phyloP scores from a whole-genome alignment of 768 basidiomycete genomes.

The Macrolepiota dolichaula region DNA sequence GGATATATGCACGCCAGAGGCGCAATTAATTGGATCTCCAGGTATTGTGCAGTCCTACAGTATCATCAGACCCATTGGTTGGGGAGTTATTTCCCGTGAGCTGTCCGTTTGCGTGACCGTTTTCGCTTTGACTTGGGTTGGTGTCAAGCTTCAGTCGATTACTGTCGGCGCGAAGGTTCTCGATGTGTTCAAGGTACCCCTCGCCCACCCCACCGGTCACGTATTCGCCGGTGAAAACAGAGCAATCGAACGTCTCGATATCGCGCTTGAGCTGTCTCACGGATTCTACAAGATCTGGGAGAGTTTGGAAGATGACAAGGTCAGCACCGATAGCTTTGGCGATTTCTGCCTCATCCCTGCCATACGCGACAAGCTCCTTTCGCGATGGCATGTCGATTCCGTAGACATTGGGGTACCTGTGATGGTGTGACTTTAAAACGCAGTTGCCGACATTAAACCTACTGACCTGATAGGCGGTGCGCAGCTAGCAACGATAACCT shows the following conservation, averaged over 20 bases:
- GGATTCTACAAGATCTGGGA: slow-evolving; percentile 81
- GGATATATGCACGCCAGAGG: neutral
- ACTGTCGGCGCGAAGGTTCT: slow-evolving; percentile 79
- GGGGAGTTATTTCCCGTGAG: slow-evolving; percentile 35
- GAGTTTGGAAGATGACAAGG: slow-evolving; percentile 92
- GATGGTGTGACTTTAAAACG: slow-evolving; percentile 1
- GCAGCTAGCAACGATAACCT: slow-evolving; percentile 94
- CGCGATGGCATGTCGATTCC: slow-evolving; percentile 99
- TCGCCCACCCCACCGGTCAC: slow-evolving; percentile 92
- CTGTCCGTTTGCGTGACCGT: slow-evolving; percentile 16
- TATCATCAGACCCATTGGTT: slow-evolving; percentile 59
- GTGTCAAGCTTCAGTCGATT: slow-evolving; percentile 53
- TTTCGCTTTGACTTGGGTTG: slow-evolving; percentile 28
- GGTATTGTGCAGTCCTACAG: slow-evolving; percentile 76
- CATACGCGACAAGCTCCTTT: slow-evolving; percentile 87
- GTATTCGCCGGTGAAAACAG: slow-evolving; percentile 97
- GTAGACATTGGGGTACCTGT: slow-evolving; percentile 91
- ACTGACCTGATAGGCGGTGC: slow-evolving; percentile 90
- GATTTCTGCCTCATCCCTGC: slow-evolving; percentile 67
- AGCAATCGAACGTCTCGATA: slow-evolving; percentile 87
- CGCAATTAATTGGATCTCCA: slow-evolving; percentile 21
- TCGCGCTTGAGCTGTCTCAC: slow-evolving; percentile 81
- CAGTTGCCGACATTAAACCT: neutral
- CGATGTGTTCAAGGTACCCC: slow-evolving; percentile 71
- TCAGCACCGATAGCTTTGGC: slow-evolving; percentile 88